These are phyloP conservation scores for Penicillium macrosclerotiorum DNA, from an alignment of 495 filamentous ascomycete genomes.

Conservation along the genomic window DNA sequence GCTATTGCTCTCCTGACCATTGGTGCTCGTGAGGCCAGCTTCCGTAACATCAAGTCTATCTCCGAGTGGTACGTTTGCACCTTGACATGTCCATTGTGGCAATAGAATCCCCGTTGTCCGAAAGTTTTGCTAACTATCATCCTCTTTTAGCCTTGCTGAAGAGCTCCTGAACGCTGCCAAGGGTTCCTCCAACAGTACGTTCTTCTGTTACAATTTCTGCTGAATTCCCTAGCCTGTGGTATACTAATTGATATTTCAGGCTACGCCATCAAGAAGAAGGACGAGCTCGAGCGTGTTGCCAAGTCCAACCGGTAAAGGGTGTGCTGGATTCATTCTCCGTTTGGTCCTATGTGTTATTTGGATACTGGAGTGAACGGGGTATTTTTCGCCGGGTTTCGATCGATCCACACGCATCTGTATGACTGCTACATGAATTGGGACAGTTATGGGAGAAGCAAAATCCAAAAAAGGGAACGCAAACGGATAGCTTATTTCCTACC, in stretches of 20 bases:
- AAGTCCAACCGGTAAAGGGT: constrained; percentile 95
- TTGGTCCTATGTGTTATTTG: constrained; percentile 43
- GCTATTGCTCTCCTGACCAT: constrained; percentile 90
- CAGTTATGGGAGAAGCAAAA: constrained; percentile 42
- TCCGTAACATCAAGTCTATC: constrained; percentile 98
- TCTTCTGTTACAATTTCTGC: too few species aligned
- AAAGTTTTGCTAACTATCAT: background rate
- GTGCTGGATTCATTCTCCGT: constrained; percentile 47
- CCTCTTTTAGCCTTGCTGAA: constrained; percentile 70
- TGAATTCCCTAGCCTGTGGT: too few species aligned
- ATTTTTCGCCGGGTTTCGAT: constrained; percentile 46
- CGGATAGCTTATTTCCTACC: constrained; percentile 47
- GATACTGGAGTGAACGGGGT: constrained; percentile 50
- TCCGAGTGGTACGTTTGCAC: constrained; percentile 65
- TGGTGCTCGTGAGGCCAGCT: constrained; percentile 92
- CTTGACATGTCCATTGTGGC: background rate
- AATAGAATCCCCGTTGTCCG: too few species aligned
- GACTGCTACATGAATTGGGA: constrained; percentile 46
- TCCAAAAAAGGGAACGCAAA: constrained; percentile 41
- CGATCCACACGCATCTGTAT: constrained; percentile 46
- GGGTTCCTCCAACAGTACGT: constrained; percentile 99
- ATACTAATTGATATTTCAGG: too few species aligned
- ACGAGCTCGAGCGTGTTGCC: constrained; percentile 99
- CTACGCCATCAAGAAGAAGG: constrained; percentile 99
- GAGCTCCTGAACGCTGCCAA: constrained; percentile 99